These are phyloP conservation scores for Colletotrichum nymphaeae DNA, from an alignment of 2,329 filamentous ascomycete species.

Conservation along the genomic window DNA sequence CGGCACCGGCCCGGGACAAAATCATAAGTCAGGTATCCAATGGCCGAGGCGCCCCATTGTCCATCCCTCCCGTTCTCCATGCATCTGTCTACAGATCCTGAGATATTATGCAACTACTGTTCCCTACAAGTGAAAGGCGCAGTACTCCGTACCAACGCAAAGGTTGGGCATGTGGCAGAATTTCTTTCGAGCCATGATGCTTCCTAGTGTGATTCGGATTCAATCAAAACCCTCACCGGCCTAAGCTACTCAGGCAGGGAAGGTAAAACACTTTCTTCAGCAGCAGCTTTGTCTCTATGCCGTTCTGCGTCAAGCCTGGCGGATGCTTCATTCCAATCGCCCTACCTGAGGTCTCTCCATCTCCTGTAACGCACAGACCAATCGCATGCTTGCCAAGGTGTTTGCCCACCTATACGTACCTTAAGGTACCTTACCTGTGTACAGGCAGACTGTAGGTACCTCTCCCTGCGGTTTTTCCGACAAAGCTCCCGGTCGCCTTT, in stretches of 20 bases:
- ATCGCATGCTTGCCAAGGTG: no score
- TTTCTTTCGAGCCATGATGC: background rate
- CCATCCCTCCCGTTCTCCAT: no score
- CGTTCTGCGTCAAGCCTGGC: background rate
- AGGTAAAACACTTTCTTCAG: conserved; percentile 5
- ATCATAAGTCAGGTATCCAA: no score
- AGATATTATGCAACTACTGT: no score
- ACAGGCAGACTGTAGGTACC: background rate
- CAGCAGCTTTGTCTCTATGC: background rate
- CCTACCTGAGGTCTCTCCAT: background rate
- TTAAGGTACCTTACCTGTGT: no score
- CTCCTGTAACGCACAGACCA: conserved; percentile 4
- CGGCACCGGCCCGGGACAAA: conserved; percentile 3
- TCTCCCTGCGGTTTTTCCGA: conserved; percentile 30
- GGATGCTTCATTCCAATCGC: background rate
- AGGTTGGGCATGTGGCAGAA: background rate
- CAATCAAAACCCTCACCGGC: background rate
- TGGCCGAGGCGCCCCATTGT: background rate
- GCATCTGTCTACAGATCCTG: no score
- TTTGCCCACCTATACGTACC: no score
- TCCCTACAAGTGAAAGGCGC: no score
- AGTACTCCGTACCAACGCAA: background rate
- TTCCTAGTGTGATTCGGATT: background rate
- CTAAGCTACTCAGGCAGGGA: background rate
- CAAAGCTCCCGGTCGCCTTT: background rate